Base-by-base conservation (phyloP, 768 basidiomycete genomes). In the Phanerochaete sordida region DNA sequence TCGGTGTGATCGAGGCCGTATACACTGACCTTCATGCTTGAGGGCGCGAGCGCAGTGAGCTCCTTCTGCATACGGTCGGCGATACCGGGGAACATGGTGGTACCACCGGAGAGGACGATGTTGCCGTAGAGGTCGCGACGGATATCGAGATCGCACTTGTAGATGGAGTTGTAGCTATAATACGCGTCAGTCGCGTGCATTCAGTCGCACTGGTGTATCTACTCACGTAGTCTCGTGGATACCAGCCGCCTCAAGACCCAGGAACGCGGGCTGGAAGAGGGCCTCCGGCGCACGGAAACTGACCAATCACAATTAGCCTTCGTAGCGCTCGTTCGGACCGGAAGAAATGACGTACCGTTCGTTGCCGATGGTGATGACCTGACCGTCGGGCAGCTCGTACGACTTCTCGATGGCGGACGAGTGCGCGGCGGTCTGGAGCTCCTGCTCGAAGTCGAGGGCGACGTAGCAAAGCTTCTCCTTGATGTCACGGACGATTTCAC, bases 271-370 rank as follows among this genome's bases (percentile, higher is more conserved):
- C 78, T 93, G 90, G 91, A 95, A 96, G 74, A 96, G 86, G 19
- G 92, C 91, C 75, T 96, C 93, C 66, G 93, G 92, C 58, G 90
- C 88, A 73, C 93, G 91, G 93, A 95, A 87, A 62, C 75, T 72
- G 58, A 2, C 26, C 39, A 39, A 19, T 26, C 28, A 55, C 33
- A 26, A 19, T 19, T 24, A 33, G 45, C 35, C 74, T 76, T 67
- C 31, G 65, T 58, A 44, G 49, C 43, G 39, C 39, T 16, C 39
- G 19, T 4, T 43, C 39, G 39, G 39, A 43, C 39, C 39, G 19
- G 45, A 48, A 57, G 74, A 74, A 67, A 35, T 12, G 46, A 70
- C 75, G 30, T 56, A 88, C 71, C 93, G 85, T 79, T 96, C 93
- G 74, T 91, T 93, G 58, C 93, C 93, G 69, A 95, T 91, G 68